Percentiles rank a stretch among this genome's conserved stretches.
phyloP scores from a whole-genome alignment of 2,329 filamentous ascomycete species.

The Colletotrichum gloeosporioides region DNA sequence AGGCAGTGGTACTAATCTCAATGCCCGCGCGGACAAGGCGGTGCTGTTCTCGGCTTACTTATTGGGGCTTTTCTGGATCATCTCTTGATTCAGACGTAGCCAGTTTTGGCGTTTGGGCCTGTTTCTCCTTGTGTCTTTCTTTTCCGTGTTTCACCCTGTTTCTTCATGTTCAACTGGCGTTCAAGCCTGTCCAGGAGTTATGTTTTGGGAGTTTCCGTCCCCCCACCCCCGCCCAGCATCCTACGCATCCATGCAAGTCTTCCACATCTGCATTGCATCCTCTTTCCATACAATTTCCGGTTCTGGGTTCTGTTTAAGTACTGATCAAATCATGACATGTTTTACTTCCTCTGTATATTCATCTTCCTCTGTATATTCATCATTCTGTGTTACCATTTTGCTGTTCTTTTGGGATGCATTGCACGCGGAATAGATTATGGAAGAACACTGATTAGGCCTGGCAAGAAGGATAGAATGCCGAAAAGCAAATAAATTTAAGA shows the following conservation, averaged over 20 bases:
- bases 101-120: not conserved
- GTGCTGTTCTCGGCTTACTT: not conserved
- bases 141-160: not conserved
- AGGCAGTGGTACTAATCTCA: conserved; percentile 14
- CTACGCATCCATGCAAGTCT: not conserved
- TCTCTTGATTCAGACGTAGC: not conserved
- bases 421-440: not conserved
- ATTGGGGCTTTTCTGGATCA: not conserved
- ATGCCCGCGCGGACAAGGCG: not conserved
- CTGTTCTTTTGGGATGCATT: not conserved
- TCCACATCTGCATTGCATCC: not conserved
- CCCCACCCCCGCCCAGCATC: rapidly evolving
- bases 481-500: not conserved
- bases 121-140: not conserved
- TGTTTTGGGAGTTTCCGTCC: not conserved
- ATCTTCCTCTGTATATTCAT: not conserved
- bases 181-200: not conserved
- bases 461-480: not conserved
- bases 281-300: not conserved
- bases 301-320: not conserved
- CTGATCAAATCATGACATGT: not conserved
- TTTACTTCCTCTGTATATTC: rapidly evolving
- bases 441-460: rapidly evolving
- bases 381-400: not conserved
- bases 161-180: not conserved